phyloP scores from a whole-genome alignment of 106 monocot genomes.

The Dendrobium chrysotoxum region DNA sequence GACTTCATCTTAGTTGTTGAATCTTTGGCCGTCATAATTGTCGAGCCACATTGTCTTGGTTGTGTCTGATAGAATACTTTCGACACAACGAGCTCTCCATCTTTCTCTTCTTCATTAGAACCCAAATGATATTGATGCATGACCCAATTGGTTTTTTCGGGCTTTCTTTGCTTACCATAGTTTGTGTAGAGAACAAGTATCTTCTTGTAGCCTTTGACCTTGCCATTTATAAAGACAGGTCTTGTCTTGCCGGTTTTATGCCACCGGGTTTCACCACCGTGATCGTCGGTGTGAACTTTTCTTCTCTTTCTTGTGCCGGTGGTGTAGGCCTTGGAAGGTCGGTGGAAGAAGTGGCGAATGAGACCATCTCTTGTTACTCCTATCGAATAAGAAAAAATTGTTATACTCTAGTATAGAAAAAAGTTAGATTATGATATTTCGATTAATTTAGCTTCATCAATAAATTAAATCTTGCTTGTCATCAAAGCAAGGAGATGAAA shows the following conservation, averaged over 20 bases:
- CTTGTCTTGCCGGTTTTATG: conserved; percentile 39
- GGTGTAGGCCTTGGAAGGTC: conserved; percentile 43
- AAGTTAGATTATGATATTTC: neutral
- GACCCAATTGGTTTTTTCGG: conserved; percentile 58
- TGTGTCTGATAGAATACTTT: conserved; percentile 56
- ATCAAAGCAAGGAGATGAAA: no score
- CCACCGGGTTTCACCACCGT: conserved; percentile 44
- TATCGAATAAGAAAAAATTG: neutral
- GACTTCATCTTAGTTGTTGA: neutral
- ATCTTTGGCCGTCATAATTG: neutral
- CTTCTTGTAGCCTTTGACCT: conserved; percentile 19
- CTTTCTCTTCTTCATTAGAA: conserved; percentile 40
- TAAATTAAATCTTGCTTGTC: no score
- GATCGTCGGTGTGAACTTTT: conserved; percentile 32
- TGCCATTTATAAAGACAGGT: conserved; percentile 22
- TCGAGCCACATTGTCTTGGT: conserved; percentile 37
- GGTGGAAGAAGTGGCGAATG: conserved; percentile 57
- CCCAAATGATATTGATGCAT: conserved; percentile 40
- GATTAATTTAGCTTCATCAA: no score
- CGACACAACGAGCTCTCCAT: conserved; percentile 36
- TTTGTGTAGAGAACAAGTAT: conserved; percentile 57
- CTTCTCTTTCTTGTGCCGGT: conserved; percentile 34
- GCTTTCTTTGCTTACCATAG: conserved; percentile 49
- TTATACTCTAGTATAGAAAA: neutral
- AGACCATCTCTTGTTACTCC: conserved; percentile 43